Evolutionary conservation across 352 stramenopile species (phyloP).

Genomic region (Pythium phragmitis): DNA sequence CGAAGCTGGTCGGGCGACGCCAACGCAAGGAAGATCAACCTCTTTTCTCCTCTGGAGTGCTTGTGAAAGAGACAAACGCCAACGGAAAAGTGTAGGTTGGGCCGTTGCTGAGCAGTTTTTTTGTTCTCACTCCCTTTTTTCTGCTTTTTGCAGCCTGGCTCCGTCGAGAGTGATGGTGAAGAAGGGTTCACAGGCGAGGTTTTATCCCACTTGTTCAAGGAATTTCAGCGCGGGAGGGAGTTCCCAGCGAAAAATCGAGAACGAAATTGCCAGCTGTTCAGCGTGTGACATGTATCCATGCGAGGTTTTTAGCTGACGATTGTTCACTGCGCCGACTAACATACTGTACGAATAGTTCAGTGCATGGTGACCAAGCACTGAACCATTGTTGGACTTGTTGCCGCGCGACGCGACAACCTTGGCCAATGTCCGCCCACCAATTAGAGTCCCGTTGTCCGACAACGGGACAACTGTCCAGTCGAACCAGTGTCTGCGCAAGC

Average conservation of each 20-base stretch:
- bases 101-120: conserved; percentile 2
- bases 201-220: not conserved
- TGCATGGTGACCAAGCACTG: too few species aligned
- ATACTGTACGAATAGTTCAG: too few species aligned
- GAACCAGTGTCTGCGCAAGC: too few species aligned
- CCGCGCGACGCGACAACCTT: too few species aligned
- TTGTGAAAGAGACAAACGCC: conserved; percentile 15
- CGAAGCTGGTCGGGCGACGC: not conserved
- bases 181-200: not conserved
- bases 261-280: not conserved
- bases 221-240: not conserved
- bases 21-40: not conserved
- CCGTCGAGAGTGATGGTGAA: not conserved
- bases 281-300: too few species aligned
- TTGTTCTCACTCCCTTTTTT: conserved; percentile 1
- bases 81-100: conserved; percentile 32
- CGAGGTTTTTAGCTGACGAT: too few species aligned
- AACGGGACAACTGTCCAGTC: too few species aligned
- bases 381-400: too few species aligned
- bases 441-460: too few species aligned
- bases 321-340: too few species aligned
- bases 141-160: not conserved
- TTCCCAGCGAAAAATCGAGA: not conserved
- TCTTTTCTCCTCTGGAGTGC: conserved; percentile 1
- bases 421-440: too few species aligned